A percentile compares a stretch with the other conserved stretches of the same genome.
phyloP scores from a whole-genome alignment of 2,329 filamentous ascomycete species.

The Curvularia lunata region DNA sequence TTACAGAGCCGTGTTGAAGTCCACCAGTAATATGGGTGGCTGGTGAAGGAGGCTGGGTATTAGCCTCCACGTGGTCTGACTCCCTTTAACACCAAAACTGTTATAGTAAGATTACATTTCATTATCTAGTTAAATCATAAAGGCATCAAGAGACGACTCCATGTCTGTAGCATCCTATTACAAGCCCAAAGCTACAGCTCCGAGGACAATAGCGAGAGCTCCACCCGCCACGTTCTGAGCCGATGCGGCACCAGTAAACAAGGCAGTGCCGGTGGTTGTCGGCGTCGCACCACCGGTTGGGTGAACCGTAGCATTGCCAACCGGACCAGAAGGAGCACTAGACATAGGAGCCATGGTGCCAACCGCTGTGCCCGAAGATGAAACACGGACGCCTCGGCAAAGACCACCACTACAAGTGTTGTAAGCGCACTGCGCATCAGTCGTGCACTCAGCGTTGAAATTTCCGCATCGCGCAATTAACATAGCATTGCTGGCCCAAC shows the following conservation, averaged over 20 bases:
- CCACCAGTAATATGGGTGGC: too few relatives aligned
- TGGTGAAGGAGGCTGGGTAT: too few relatives aligned
- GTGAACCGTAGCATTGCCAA: not conserved
- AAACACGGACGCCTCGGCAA: not conserved
- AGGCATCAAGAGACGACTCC: not conserved
- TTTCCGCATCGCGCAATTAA: not conserved
- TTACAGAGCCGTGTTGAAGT: too few relatives aligned
- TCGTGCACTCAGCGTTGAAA: not conserved
- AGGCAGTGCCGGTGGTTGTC: not conserved
- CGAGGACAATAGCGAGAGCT: slow-evolving; percentile 19
- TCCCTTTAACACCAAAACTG: too few relatives aligned
- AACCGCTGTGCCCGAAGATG: not conserved
- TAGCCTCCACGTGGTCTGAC: too few relatives aligned
- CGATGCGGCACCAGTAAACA: slow-evolving; percentile 28
- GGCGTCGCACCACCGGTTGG: slow-evolving; percentile 1
- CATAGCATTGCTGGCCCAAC: not conserved
- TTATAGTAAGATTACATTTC: too few relatives aligned
- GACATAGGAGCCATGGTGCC: slow-evolving; percentile 8
- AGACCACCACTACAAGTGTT: not conserved
- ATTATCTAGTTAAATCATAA: too few relatives aligned
- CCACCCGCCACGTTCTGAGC: slow-evolving; percentile 15
- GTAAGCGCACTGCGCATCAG: not conserved
- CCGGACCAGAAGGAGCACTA: slow-evolving; percentile 9
- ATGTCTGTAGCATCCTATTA: slow-evolving; percentile 2
- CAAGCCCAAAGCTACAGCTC: slow-evolving; percentile 22